Percentiles rank a stretch among this genome's conserved stretches.
These are phyloP conservation scores for Ceratobasidium sp. DNA, from an alignment of 1,284 basidiomycete species.

Conservation along the genomic window DNA sequence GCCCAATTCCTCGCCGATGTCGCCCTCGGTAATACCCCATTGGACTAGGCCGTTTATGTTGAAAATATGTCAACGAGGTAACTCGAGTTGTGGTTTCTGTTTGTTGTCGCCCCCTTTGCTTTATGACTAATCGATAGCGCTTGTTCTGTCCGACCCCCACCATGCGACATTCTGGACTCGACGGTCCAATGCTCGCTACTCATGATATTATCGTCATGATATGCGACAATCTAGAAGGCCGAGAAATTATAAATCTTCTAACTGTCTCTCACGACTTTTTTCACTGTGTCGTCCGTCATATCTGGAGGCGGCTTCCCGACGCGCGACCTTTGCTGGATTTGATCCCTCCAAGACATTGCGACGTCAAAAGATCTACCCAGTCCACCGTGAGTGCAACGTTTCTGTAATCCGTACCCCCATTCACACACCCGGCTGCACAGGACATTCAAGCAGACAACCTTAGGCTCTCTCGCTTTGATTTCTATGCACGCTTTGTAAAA, in stretches of 20 bases:
- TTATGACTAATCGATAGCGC: too few relatives aligned
- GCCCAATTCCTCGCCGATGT: too few relatives aligned
- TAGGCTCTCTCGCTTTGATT: neutral
- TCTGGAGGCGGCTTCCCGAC: neutral
- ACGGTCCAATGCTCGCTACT: neutral
- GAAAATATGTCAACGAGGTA: too few relatives aligned
- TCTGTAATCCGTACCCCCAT: neutral
- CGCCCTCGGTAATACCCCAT: too few relatives aligned
- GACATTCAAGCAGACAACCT: neutral
- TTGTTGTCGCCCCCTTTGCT: too few relatives aligned
- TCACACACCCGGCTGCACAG: neutral
- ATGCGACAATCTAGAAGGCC: neutral
- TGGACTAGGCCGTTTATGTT: too few relatives aligned
- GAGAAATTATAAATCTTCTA: neutral
- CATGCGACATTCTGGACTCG: too few relatives aligned
- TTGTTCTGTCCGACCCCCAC: too few relatives aligned
- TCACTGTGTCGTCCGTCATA: neutral
- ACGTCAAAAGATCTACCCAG: neutral
- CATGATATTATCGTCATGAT: neutral
- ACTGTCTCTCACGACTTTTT: conserved; percentile 1
- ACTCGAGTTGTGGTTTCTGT: too few relatives aligned
- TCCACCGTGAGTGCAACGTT: neutral
- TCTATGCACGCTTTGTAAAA: conserved; percentile 4
- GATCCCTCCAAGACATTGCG: neutral
- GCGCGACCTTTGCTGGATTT: neutral